phyloP scores from a whole-genome alignment of 176 grass and related monocot genomes.

The Musa schizocarpa region DNA sequence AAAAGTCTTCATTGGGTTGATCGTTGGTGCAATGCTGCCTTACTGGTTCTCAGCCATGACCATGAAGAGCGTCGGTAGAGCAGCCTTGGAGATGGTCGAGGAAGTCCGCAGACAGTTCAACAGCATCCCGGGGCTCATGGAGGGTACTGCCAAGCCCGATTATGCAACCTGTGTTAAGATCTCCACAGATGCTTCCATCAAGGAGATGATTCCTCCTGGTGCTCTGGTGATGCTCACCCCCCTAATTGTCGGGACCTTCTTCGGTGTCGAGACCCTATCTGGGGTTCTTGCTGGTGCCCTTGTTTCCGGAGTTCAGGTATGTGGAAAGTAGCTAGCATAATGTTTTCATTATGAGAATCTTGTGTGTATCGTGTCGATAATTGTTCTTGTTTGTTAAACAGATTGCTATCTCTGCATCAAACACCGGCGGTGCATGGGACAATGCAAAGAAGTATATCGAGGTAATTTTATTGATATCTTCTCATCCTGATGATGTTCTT shows the following conservation, averaged over 20 bases:
- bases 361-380: not conserved
- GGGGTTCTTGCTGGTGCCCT: constrained; percentile 10
- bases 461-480: constrained; percentile 5
- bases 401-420: constrained; percentile 12
- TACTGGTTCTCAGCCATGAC: constrained; percentile 14
- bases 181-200: constrained; percentile 6
- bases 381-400: not conserved
- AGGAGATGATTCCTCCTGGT: constrained; percentile 13
- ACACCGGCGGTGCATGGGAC: constrained; percentile 8
- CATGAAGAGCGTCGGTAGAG: constrained; percentile 12
- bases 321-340: not conserved
- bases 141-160: constrained; percentile 1
- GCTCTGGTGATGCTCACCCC: constrained; percentile 12
- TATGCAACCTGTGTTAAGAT: constrained; percentile 9
- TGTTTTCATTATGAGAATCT: not conserved
- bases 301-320: constrained; percentile 11
- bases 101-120: constrained; percentile 13
- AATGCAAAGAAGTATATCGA: constrained; percentile 15
- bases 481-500: no score
- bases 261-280: constrained; percentile 3
- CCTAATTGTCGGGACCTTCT: constrained; percentile 3
- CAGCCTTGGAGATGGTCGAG: constrained; percentile 9
- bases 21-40: constrained; percentile 8
- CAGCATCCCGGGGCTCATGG: constrained; percentile 4
- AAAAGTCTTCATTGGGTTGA: constrained; percentile 8